Conservation (phyloP, 73 alveolate species). For the Paramecium tetraurelia region DNA sequence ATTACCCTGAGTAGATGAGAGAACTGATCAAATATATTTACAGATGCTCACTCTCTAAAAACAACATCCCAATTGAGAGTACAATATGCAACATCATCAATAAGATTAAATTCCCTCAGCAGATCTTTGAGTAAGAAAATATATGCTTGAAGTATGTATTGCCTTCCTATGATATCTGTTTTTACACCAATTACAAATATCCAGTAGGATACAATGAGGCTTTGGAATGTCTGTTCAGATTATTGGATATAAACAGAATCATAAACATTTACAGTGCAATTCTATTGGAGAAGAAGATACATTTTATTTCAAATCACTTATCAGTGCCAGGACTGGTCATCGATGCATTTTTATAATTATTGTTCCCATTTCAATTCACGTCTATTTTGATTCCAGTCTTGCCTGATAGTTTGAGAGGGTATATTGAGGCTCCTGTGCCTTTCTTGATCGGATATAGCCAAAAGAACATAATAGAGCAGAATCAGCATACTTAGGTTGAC, state of each 20-base stretch:
- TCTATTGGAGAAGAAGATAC: constrained; percentile 54
- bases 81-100: constrained; percentile 19
- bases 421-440: constrained; percentile 63
- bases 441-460: constrained; percentile 53
- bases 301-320: constrained; percentile 39
- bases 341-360: constrained; percentile 47
- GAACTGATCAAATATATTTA: constrained; percentile 2
- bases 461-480: neutral
- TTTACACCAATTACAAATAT: constrained; percentile 5
- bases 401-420: constrained; percentile 51
- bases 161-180: constrained; percentile 4
- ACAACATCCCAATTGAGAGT: neutral
- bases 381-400: constrained; percentile 46
- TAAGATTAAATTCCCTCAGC: neutral
- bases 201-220: constrained; percentile 7
- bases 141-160: neutral
- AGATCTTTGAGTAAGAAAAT: neutral
- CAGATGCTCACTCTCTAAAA: constrained; percentile 39
- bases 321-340: constrained; percentile 39
- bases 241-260: constrained; percentile 50
- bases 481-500: constrained; percentile 2
- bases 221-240: constrained; percentile 16
- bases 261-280: constrained; percentile 21
- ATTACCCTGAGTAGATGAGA: constrained; percentile 19
- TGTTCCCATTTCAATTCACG: constrained; percentile 56